A percentile compares a stretch with the other conserved stretches of the same genome.
Conservation (phyloP, 2,329 filamentous ascomycete species). For the Arthrobotrys megalospora region DNA sequence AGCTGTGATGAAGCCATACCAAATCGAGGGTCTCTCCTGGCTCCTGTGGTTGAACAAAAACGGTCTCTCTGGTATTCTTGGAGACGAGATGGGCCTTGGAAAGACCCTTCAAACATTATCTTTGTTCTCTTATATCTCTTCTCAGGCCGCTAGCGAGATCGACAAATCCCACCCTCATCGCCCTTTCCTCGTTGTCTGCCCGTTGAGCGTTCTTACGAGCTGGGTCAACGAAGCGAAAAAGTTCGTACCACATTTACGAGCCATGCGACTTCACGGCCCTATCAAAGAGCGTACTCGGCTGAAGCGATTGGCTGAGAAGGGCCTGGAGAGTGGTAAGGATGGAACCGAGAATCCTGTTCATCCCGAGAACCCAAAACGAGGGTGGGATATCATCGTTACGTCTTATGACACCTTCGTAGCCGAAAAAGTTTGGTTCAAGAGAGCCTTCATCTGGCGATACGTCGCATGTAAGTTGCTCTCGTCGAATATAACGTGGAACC, state of each 20-base stretch:
- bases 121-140: slow-evolving; percentile 80
- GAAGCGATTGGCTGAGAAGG: slow-evolving; percentile 70
- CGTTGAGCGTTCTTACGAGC: slow-evolving; percentile 93
- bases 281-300: slow-evolving; percentile 76
- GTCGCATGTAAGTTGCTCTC: slow-evolving; percentile 73
- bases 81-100: slow-evolving; percentile 96
- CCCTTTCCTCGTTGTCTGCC: slow-evolving; percentile 86
- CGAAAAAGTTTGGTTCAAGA: slow-evolving; percentile 70
- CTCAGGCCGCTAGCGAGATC: slow-evolving; percentile 69
- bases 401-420: slow-evolving; percentile 59
- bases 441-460: slow-evolving; percentile 71
- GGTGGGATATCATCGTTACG: slow-evolving; percentile 69
- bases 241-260: slow-evolving; percentile 83
- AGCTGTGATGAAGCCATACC: slow-evolving; percentile 74
- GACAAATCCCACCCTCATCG: slow-evolving; percentile 78
- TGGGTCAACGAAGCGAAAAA: slow-evolving; percentile 91
- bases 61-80: slow-evolving; percentile 87
- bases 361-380: slow-evolving; percentile 77
- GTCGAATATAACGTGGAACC: slow-evolving; percentile 71
- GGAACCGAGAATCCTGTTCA: slow-evolving; percentile 73
- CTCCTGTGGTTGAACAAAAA: slow-evolving; percentile 85
- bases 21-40: slow-evolving; percentile 96
- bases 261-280: slow-evolving; percentile 80
- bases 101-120: slow-evolving; percentile 98
- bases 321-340: slow-evolving; percentile 69